phyloP scores from a whole-genome alignment of 2,329 filamentous ascomycete species.

The Fusarium sp. region DNA sequence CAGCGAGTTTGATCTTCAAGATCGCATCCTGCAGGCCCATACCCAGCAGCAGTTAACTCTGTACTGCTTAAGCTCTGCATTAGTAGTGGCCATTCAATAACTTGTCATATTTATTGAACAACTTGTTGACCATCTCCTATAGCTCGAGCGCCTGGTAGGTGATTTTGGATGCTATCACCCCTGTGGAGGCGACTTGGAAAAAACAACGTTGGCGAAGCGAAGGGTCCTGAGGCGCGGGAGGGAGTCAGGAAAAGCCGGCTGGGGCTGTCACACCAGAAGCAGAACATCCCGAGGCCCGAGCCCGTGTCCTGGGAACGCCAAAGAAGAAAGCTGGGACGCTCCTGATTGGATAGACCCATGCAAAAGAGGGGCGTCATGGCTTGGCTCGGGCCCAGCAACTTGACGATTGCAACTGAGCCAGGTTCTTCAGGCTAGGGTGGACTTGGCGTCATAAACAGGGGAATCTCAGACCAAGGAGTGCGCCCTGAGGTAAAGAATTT shows the following conservation, averaged over 20 bases:
- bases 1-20: constrained; percentile 27
- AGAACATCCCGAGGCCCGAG: constrained; percentile 53
- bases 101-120: not conserved
- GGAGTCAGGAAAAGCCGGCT: constrained; percentile 32
- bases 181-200: constrained; percentile 21
- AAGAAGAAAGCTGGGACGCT: constrained; percentile 47
- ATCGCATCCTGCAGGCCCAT: constrained; percentile 23
- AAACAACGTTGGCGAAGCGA: constrained; percentile 36
- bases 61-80: constrained; percentile 4
- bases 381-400: constrained; percentile 19
- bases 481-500: constrained; percentile 24
- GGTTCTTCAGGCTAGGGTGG: constrained; percentile 33
- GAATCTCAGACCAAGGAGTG: constrained; percentile 28
- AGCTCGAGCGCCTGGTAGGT: constrained; percentile 23
- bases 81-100: not conserved
- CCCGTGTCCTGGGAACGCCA: constrained; percentile 50
- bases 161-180: constrained; percentile 15
- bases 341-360: constrained; percentile 46
- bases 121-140: not conserved
- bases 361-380: constrained; percentile 25
- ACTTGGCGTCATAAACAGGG: constrained; percentile 34
- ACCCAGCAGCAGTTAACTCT: constrained; percentile 1
- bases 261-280: constrained; percentile 48
- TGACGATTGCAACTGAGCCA: constrained; percentile 38
- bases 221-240: constrained; percentile 32